Evolutionary conservation across 768 basidiomycete species (phyloP).

Genomic region (Russula earlei): DNA sequence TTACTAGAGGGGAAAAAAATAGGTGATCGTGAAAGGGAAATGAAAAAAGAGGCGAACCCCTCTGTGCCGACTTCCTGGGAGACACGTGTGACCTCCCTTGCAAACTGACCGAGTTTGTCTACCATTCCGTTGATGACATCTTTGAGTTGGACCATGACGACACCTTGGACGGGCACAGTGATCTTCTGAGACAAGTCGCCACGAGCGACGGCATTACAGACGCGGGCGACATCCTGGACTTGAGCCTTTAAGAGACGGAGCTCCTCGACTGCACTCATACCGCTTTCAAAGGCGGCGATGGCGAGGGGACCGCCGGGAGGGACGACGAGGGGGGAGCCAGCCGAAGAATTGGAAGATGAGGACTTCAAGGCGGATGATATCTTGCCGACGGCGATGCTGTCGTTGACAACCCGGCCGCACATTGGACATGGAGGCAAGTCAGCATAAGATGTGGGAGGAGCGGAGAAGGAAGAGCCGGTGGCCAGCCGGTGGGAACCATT

Average conservation of each 20-base stretch:
- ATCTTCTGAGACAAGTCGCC: constrained; percentile 44
- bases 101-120: constrained; percentile 71
- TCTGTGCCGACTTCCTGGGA: constrained; percentile 74
- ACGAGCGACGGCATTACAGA: constrained; percentile 42
- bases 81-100: constrained; percentile 78
- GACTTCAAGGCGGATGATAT: constrained; percentile 2
- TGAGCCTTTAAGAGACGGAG: constrained; percentile 68
- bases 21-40: constrained; percentile 7
- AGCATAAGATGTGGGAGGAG: constrained; percentile 18
- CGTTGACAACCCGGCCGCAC: constrained; percentile 16
- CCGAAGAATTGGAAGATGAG: not conserved
- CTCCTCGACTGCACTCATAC: constrained; percentile 60
- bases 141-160: constrained; percentile 43
- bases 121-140: constrained; percentile 40
- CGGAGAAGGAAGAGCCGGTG: constrained; percentile 12
- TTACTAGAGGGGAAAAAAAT: constrained; percentile 33
- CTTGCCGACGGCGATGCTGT: not conserved
- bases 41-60: constrained; percentile 20
- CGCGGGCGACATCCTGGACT: constrained; percentile 51
- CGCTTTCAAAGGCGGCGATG: constrained; percentile 42
- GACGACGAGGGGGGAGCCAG: constrained; percentile 22
- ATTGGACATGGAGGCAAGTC: constrained; percentile 15
- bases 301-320: constrained; percentile 42
- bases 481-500: not conserved
- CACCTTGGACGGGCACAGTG: constrained; percentile 41